Evolutionary conservation across 2,329 filamentous ascomycete genomes (phyloP), one percentile per base, ranked within the genome.

Genomic region (Diaporthe vaccinii): DNA sequence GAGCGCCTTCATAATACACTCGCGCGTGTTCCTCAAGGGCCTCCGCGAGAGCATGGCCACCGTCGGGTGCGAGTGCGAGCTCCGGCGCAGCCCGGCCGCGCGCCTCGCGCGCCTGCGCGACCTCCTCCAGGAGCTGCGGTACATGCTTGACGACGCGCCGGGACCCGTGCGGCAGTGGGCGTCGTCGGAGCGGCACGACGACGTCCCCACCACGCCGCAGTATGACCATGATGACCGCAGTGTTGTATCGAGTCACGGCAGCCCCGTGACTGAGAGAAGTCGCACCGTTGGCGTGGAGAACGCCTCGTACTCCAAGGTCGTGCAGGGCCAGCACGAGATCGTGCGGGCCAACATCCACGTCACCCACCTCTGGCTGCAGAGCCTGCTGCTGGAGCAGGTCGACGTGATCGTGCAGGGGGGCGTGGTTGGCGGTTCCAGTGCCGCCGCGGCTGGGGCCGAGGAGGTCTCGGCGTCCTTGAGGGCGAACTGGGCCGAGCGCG

Each of bases 291-390:
- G 4, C 6, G 44, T 6, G 9, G 41, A 25, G 62, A n/a, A 3
- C n/a, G 67, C 1, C 15, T 49, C n/a, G 46, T 69, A 28, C 28
- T 44, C 53, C 17, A 51, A 51, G 46, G 44, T 77, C 12, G 31
- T 75, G 0, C 75, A 74, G 9, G 78, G 75, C 0, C 80, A 79
- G 59, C 73, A 75, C 28, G 78, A 81, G 62, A 78, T 82, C 1
- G 81, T 82, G 74, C 76, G 83, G 6, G 82, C 81, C 0, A 84
- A 84, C 31, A 75, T 85, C 0, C 83, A 85, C 51, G 81, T 82
- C 10, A 84, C 82, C 0, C 83, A 84, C 73, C 75, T 85, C 1
- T 85, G 83, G 83, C 78, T 84, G 9, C 83, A 85, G 75, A 84
- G 80, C 53, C 78, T 81, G 8, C 76, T 84, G 0, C 77, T 83